Evolutionary conservation across 768 basidiomycete species (phyloP).

Genomic region (Pleurotus djamor): DNA sequence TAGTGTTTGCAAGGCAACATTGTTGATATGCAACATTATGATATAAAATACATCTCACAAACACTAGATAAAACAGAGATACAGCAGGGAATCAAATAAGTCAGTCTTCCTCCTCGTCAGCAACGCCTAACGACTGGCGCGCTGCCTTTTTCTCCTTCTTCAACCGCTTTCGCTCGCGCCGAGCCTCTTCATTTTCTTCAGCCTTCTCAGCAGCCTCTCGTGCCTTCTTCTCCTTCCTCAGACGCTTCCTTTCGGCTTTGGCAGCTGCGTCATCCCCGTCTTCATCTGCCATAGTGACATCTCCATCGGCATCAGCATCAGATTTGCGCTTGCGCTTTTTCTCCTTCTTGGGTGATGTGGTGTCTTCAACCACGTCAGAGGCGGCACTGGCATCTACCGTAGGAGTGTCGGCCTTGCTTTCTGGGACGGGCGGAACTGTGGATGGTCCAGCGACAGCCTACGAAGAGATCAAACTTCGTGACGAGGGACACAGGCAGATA

Average conservation of each 20-base stretch:
- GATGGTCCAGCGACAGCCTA: constrained; percentile 38
- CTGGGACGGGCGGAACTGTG: constrained; percentile 16
- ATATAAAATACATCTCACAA: constrained; percentile 5
- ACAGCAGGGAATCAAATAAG: background rate
- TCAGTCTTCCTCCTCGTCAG: constrained; percentile 14
- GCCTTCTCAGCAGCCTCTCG: constrained; percentile 38
- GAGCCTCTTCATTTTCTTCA: constrained; percentile 60
- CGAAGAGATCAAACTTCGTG: constrained; percentile 15
- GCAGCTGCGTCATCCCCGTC: constrained; percentile 41
- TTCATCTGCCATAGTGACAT: constrained; percentile 31
- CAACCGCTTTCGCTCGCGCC: constrained; percentile 58
- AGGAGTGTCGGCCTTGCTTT: constrained; percentile 10
- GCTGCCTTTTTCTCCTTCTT: constrained; percentile 68
- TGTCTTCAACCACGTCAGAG: constrained; percentile 16
- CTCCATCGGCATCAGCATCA: constrained; percentile 44
- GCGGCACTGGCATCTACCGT: constrained; percentile 17
- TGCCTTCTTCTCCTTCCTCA: constrained; percentile 63
- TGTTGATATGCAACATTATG: background rate
- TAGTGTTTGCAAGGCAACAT: background rate
- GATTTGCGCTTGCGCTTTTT: constrained; percentile 88
- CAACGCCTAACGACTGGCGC: constrained; percentile 38
- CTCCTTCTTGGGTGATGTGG: constrained; percentile 51
- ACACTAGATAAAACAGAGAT: background rate
- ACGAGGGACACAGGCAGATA: constrained; percentile 6
- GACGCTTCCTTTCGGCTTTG: constrained; percentile 54